Percentiles rank a stretch among this genome's conserved stretches.
Conservation (phyloP, 345 rosid genomes). For the Citrus maxima region DNA sequence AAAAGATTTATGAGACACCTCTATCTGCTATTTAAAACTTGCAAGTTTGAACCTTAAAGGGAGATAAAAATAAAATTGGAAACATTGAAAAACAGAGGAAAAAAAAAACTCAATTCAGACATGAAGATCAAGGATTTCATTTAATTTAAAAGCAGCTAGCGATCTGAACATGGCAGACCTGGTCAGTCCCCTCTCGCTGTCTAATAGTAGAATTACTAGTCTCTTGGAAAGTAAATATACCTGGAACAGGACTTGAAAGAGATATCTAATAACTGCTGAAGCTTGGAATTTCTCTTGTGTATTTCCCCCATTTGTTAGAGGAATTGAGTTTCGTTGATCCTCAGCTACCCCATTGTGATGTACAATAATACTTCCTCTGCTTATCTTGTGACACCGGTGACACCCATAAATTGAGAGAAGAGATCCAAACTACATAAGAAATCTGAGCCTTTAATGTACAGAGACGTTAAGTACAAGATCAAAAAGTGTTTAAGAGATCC, state of each 20-base stretch:
- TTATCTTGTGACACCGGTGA: constrained; percentile 31
- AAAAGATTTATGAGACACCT: not conserved
- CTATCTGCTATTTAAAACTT: not conserved
- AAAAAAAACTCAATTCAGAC: not conserved
- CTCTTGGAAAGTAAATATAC: constrained; percentile 21
- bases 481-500: not conserved
- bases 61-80: not conserved
- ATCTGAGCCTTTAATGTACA: constrained; percentile 5
- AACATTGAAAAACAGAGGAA: too few species aligned
- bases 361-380: constrained; percentile 9
- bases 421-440: constrained; percentile 45
- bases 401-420: constrained; percentile 64
- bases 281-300: constrained; percentile 25
- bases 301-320: constrained; percentile 31
- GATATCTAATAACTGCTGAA: constrained; percentile 26
- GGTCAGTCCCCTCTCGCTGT: not conserved
- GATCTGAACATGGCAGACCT: not conserved
- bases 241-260: constrained; percentile 70
- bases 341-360: constrained; percentile 30
- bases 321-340: constrained; percentile 39
- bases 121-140: not conserved
- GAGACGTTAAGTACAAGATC: not conserved
- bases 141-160: not conserved
- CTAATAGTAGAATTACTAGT: not conserved
- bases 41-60: not conserved